Evolutionary conservation across 768 basidiomycete genomes (phyloP).

Genomic region (Rhizopogon vulgaris): DNA sequence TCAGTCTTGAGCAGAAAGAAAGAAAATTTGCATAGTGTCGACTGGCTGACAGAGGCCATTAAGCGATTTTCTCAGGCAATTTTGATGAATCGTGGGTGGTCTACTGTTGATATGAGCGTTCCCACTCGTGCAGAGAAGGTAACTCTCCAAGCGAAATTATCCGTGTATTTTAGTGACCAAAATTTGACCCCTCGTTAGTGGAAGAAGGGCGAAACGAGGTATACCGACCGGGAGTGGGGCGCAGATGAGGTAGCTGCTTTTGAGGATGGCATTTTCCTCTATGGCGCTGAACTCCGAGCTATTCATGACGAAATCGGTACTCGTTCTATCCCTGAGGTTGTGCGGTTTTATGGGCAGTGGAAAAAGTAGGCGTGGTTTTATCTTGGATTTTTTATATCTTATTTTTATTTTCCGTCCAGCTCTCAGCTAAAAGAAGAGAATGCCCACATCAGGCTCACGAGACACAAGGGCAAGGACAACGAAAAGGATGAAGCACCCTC

Average conservation of each 20-base stretch:
- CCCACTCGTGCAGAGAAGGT: conserved; percentile 63
- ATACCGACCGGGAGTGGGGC: conserved; percentile 67
- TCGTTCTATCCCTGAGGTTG: conserved; percentile 68
- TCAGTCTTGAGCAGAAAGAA: conserved; percentile 45
- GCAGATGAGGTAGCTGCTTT: conserved; percentile 66
- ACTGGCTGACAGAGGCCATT: conserved; percentile 75
- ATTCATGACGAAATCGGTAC: conserved; percentile 71
- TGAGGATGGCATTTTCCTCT: conserved; percentile 65
- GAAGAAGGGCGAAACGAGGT: conserved; percentile 63
- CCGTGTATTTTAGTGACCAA: conserved; percentile 6
- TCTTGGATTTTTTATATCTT: conserved; percentile 6
- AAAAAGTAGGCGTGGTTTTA: conserved; percentile 52
- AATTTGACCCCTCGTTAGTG: conserved; percentile 40
- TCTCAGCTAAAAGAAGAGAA: conserved; percentile 67
- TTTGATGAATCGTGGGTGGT: conserved; percentile 47
- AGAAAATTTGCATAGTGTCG: conserved; percentile 56
- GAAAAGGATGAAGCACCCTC: conserved; percentile 19
- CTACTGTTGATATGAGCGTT: conserved; percentile 58
- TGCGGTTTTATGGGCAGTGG: conserved; percentile 82
- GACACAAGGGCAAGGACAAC: conserved; percentile 23
- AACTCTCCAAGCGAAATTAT: conserved; percentile 1
- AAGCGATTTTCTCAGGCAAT: conserved; percentile 68
- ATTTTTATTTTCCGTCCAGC: conserved; percentile 28
- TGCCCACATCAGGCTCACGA: conserved; percentile 36
- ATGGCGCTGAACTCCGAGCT: conserved; percentile 75